Conservation (phyloP, 2,329 filamentous ascomycete species). For the Orbilia oligospora region DNA sequence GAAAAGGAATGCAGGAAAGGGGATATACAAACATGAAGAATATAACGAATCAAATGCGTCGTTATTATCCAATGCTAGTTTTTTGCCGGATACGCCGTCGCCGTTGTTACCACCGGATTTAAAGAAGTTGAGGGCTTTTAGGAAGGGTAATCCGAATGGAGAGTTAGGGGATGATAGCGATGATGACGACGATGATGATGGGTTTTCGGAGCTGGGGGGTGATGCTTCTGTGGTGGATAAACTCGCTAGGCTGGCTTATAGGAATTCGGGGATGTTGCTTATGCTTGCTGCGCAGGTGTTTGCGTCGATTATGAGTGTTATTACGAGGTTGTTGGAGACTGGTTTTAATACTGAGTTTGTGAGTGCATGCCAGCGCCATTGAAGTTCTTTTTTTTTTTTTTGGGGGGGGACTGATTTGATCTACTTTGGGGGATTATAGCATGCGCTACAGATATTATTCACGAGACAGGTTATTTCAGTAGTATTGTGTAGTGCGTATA, state of each 20-base stretch:
- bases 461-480: slow-evolving; percentile 82
- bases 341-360: slow-evolving; percentile 60
- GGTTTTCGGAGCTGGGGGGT: slow-evolving; percentile 34
- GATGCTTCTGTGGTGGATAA: slow-evolving; percentile 53
- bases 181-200: slow-evolving; percentile 40
- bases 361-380: slow-evolving; percentile 17
- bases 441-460: slow-evolving; percentile 88
- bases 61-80: slow-evolving; percentile 55
- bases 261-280: slow-evolving; percentile 55
- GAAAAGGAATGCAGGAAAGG: slow-evolving; percentile 17
- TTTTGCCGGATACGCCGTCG: slow-evolving; percentile 56
- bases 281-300: slow-evolving; percentile 58
- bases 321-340: slow-evolving; percentile 52
- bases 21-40: slow-evolving; percentile 49
- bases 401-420: slow-evolving; percentile 25
- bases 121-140: slow-evolving; percentile 39
- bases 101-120: slow-evolving; percentile 53
- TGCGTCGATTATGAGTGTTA: slow-evolving; percentile 55
- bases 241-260: slow-evolving; percentile 15
- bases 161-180: slow-evolving; percentile 29
- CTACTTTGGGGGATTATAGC: slow-evolving; percentile 70
- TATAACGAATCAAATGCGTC: slow-evolving; percentile 46
- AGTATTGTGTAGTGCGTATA: slow-evolving; percentile 77
- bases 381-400: not conserved
- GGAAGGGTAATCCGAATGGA: slow-evolving; percentile 34